These are phyloP conservation scores for Amanita fuliginea DNA, from an alignment of 768 basidiomycete species.

Conservation along the genomic window DNA sequence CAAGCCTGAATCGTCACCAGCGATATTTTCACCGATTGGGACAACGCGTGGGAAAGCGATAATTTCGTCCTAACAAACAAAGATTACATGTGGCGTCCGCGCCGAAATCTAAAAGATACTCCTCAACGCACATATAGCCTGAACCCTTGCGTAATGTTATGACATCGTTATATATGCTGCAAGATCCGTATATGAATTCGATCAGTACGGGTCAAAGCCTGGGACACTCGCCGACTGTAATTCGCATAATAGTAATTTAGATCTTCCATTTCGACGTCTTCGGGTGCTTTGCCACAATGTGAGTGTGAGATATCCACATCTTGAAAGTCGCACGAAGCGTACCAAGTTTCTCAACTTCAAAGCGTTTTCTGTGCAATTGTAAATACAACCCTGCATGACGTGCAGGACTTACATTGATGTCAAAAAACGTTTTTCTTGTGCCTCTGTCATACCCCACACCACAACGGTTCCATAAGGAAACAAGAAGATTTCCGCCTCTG, in stretches of 20 bases:
- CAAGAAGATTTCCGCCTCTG: constrained; percentile 82
- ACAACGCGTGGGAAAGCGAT: constrained; percentile 86
- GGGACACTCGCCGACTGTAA: constrained; percentile 67
- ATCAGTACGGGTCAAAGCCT: constrained; percentile 1
- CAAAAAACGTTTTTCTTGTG: constrained; percentile 83
- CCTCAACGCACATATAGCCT: constrained; percentile 72
- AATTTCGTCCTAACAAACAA: constrained; percentile 71
- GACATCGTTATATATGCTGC: constrained; percentile 92
- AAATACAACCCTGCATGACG: constrained; percentile 6
- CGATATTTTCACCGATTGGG: constrained; percentile 96
- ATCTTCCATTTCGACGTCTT: constrained; percentile 93
- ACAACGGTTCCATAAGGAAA: constrained; percentile 94
- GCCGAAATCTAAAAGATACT: constrained; percentile 7
- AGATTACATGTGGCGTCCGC: constrained; percentile 6
- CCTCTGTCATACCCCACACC: constrained; percentile 96
- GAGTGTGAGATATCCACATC: constrained; percentile 4
- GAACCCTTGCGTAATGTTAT: constrained; percentile 92
- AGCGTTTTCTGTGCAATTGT: constrained; percentile 60
- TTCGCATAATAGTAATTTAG: constrained; percentile 95
- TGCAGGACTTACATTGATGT: constrained; percentile 66
- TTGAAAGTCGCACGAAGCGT: constrained; percentile 2
- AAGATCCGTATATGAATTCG: constrained; percentile 1
- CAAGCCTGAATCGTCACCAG: constrained; percentile 33
- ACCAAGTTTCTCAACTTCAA: constrained; percentile 85
- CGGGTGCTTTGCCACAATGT: constrained; percentile 42